Evolutionary conservation across 805 yeast genomes (phyloP).

Genomic region (Pichia thaimueangensis): DNA sequence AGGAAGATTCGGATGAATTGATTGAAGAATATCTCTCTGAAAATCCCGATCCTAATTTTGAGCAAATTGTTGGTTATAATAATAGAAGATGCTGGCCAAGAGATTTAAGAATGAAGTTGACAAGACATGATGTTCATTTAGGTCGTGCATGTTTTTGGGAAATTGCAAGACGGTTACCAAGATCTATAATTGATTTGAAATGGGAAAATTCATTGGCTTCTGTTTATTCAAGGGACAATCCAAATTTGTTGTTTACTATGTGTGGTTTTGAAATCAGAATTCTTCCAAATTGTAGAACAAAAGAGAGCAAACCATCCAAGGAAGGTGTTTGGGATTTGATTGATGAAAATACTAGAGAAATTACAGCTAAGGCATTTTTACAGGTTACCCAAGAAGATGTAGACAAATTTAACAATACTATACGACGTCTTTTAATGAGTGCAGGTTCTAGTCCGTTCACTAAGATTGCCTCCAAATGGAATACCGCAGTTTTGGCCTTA

Average conservation of each 20-base stretch:
- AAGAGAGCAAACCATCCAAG: conserved; percentile 39
- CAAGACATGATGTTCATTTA: conserved; percentile 85
- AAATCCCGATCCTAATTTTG: conserved; percentile 90
- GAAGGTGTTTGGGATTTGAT: conserved; percentile 93
- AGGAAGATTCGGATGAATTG: conserved; percentile 68
- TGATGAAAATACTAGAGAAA: conserved; percentile 63
- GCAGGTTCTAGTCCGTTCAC: conserved; percentile 95
- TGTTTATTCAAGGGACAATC: conserved; percentile 85
- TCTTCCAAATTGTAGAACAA: conserved; percentile 61
- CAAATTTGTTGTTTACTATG: conserved; percentile 82
- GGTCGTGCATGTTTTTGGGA: conserved; percentile 96
- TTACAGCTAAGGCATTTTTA: conserved; percentile 82
- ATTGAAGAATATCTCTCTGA: conserved; percentile 71
- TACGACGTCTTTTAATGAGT: conserved; percentile 87
- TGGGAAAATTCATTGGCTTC: conserved; percentile 84
- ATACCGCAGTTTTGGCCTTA: conserved; percentile 78
- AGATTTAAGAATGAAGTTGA: conserved; percentile 82
- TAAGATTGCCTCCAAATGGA: conserved; percentile 93
- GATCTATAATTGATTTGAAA: conserved; percentile 58
- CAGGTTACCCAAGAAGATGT: conserved; percentile 80
- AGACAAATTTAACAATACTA: conserved; percentile 71
- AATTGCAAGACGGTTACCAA: conserved; percentile 69
- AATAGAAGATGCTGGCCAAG: conserved; percentile 93
- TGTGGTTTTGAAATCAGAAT: conserved; percentile 93
- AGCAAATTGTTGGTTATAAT: conserved; percentile 76